phyloP scores from a whole-genome alignment of 108 stramenopile genomes.

The Craspedostauros australis region DNA sequence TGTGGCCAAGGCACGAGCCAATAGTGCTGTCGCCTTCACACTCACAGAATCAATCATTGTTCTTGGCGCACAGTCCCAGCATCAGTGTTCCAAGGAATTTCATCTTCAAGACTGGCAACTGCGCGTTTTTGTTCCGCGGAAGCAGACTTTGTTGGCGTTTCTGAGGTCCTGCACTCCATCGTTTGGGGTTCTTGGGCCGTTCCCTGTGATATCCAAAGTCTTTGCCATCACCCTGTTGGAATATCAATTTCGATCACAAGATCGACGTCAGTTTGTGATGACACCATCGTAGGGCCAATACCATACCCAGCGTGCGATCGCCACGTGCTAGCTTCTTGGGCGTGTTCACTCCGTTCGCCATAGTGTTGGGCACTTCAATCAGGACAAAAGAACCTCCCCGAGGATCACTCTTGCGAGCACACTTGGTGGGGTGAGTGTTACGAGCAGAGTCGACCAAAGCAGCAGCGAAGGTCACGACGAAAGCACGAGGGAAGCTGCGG shows the following conservation, averaged over 20 bases:
- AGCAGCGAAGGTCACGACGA: slow-evolving; percentile 23
- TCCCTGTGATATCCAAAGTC: slow-evolving; percentile 25
- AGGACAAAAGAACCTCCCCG: too few relatives aligned
- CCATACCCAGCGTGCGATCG: slow-evolving; percentile 19
- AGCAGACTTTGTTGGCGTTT: not conserved
- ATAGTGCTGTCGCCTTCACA: too few relatives aligned
- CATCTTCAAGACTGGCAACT: too few relatives aligned
- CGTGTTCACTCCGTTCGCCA: slow-evolving; percentile 15
- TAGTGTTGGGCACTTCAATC: slow-evolving; percentile 5
- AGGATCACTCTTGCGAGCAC: slow-evolving; percentile 6
- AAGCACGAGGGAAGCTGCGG: too few relatives aligned
- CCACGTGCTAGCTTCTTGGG: slow-evolving; percentile 12
- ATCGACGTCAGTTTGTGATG: slow-evolving; percentile 9
- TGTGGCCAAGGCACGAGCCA: too few relatives aligned
- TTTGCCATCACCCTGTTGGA: slow-evolving; percentile 15
- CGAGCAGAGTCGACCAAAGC: slow-evolving; percentile 30
- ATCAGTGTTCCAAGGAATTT: not conserved
- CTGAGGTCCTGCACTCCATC: slow-evolving; percentile 19
- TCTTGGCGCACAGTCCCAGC: not conserved
- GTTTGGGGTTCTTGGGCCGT: slow-evolving; percentile 4
- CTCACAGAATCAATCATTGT: too few relatives aligned
- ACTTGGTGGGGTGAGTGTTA: slow-evolving; percentile 20
- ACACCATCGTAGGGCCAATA: slow-evolving; percentile 5
- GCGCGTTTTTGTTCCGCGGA: not conserved
- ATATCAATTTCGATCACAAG: slow-evolving; percentile 9